Conservation (phyloP, 495 filamentous ascomycete genomes). For the Lineolata rhizophorae region DNA sequence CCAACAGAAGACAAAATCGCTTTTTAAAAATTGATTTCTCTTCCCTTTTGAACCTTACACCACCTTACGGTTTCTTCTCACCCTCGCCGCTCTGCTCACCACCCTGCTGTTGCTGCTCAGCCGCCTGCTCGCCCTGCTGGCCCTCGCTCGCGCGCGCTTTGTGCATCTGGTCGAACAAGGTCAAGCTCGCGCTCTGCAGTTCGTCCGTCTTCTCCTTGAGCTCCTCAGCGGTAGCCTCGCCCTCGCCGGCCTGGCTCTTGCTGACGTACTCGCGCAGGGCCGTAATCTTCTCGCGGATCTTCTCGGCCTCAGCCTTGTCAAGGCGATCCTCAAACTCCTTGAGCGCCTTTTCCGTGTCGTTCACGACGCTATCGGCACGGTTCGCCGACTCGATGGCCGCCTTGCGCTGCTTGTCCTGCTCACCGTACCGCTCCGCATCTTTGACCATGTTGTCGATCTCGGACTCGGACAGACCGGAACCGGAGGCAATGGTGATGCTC, state of each 20-base stretch:
- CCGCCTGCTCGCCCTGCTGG: constrained; percentile 10
- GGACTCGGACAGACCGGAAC: constrained; percentile 83
- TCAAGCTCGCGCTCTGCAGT: constrained; percentile 85
- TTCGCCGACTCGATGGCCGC: constrained; percentile 84
- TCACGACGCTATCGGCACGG: constrained; percentile 85
- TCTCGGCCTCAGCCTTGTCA: constrained; percentile 86
- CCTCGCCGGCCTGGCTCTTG: constrained; percentile 89
- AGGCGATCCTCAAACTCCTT: constrained; percentile 91
- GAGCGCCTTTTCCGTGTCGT: constrained; percentile 95
- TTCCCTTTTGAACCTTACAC: too few relatives aligned
- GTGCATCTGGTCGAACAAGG: constrained; percentile 99
- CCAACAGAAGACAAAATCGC: too few relatives aligned
- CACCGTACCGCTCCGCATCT: constrained; percentile 91
- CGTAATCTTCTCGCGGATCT: constrained; percentile 84
- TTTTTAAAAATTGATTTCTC: too few relatives aligned
- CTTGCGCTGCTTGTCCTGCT: constrained; percentile 93
- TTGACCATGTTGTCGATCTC: constrained; percentile 96
- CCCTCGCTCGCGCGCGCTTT: constrained; percentile 61
- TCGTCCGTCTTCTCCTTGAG: constrained; percentile 97
- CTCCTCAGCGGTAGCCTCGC: constrained; percentile 60
- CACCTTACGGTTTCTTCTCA: constrained; percentile 75
- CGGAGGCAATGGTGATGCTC: constrained; percentile 93
- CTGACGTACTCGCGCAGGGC: constrained; percentile 71
- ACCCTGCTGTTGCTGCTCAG: constrained; percentile 15
- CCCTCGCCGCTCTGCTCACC: constrained; percentile 33